Percentiles rank a stretch among this genome's conserved stretches.
These are phyloP conservation scores for Apiospora aurea DNA, from an alignment of 2,329 filamentous ascomycete species.

Conservation along the genomic window DNA sequence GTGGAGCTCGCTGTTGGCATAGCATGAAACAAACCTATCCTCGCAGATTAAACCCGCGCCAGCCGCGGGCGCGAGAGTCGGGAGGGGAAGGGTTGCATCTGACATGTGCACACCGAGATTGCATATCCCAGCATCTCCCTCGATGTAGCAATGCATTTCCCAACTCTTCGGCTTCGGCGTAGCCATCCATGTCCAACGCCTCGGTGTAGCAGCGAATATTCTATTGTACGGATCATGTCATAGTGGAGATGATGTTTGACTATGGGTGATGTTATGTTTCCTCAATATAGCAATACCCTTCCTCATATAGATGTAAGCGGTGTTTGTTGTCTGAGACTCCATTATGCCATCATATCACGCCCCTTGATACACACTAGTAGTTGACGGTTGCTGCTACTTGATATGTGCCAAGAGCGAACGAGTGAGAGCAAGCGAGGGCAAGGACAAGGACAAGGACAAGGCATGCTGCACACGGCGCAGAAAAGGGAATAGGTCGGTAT, in stretches of 20 bases:
- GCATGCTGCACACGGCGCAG: neutral
- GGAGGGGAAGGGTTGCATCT: neutral
- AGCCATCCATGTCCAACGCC: no score
- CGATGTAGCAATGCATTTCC: neutral
- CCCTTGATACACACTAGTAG: neutral
- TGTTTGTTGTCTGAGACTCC: neutral
- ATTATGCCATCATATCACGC: neutral
- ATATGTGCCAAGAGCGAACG: neutral
- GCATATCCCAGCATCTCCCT: neutral
- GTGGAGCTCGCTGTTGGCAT: conserved; percentile 5
- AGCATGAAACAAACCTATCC: conserved; percentile 11
- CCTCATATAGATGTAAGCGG: neutral
- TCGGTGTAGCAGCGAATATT: no score
- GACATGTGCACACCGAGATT: neutral
- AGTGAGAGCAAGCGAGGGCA: neutral
- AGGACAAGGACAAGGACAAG: conserved; percentile 2
- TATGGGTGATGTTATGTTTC: neutral
- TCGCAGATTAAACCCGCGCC: neutral
- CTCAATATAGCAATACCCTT: neutral
- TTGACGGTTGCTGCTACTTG: neutral
- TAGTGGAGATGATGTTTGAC: neutral
- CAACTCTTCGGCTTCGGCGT: no score
- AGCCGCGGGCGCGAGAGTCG: neutral
- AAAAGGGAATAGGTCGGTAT: conserved; percentile 3
- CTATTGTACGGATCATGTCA: neutral